These are phyloP conservation scores for Cyberlindnera amylophila DNA, from an alignment of 805 yeast genomes.

Conservation along the genomic window DNA sequence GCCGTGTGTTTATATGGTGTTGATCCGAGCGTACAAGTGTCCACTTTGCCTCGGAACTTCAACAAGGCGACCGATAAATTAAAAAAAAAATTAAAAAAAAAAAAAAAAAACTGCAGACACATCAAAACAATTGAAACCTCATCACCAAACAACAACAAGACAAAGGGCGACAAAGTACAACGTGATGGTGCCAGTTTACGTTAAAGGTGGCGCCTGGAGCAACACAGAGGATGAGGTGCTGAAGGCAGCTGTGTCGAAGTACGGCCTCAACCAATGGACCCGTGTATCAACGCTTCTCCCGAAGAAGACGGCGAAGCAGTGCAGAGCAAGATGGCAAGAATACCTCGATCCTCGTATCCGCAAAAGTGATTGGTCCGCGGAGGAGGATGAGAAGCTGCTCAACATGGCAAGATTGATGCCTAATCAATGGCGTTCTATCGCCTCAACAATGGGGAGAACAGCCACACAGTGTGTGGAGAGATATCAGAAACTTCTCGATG, in stretches of 20 bases:
- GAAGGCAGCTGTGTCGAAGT: conserved; percentile 87
- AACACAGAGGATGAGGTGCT: conserved; percentile 80
- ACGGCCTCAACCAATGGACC: conserved; percentile 94
- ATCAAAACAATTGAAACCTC: not conserved
- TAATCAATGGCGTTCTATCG: conserved; percentile 93
- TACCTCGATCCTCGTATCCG: conserved; percentile 74
- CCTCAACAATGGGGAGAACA: conserved; percentile 75
- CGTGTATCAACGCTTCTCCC: conserved; percentile 83
- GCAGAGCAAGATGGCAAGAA: conserved; percentile 90
- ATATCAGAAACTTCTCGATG: conserved; percentile 68
- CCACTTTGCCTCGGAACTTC: too few species aligned
- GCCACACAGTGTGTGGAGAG: conserved; percentile 85
- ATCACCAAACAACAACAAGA: not conserved
- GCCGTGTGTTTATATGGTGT: not conserved
- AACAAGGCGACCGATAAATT: too few species aligned
- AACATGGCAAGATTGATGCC: conserved; percentile 69
- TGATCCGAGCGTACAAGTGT: too few species aligned
- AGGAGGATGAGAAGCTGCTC: conserved; percentile 72
- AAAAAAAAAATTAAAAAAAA: not conserved
- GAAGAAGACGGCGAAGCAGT: conserved; percentile 85
- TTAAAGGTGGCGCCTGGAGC: conserved; percentile 90
- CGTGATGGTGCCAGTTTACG: conserved; percentile 57
- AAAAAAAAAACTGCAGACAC: not conserved
- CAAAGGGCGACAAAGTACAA: not conserved
- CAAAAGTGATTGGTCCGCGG: conserved; percentile 63